Evolutionary conservation across 805 yeast genomes (phyloP).

Genomic region (Candida palmyrensis): DNA sequence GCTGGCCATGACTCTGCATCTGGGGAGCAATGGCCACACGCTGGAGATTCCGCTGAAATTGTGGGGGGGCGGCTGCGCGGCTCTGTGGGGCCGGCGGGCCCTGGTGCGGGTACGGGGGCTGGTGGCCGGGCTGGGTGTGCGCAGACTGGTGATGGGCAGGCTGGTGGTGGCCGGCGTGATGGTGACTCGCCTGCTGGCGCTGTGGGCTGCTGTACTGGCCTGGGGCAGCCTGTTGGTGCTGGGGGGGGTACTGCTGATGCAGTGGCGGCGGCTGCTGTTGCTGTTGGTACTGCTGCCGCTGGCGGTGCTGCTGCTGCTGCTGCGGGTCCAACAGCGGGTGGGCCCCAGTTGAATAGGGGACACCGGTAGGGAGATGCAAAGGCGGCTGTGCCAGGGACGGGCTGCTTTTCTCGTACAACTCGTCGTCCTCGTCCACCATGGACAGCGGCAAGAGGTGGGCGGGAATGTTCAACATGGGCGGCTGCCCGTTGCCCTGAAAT

Average conservation of each 20-base stretch:
- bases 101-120: constrained; percentile 4
- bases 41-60: constrained; percentile 7
- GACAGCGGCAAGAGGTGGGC: constrained; percentile 14
- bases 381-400: too few species aligned
- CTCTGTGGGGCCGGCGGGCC: constrained; percentile 5
- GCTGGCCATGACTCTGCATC: too few species aligned
- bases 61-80: constrained; percentile 7
- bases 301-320: constrained; percentile 3
- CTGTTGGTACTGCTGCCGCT: constrained; percentile 7
- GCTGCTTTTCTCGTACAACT: too few species aligned
- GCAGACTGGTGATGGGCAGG: constrained; percentile 4
- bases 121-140: constrained; percentile 5
- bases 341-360: too few species aligned
- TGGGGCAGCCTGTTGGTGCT: constrained; percentile 1
- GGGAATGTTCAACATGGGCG: constrained; percentile 10
- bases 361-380: too few species aligned
- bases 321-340: constrained; percentile 4
- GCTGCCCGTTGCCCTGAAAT: too few species aligned
- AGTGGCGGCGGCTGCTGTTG: constrained; percentile 9
- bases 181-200: constrained; percentile 3
- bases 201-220: too few species aligned
- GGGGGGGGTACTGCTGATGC: constrained; percentile 7
- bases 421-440: background rate
- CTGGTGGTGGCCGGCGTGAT: constrained; percentile 2
- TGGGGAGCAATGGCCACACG: too few species aligned